A percentile compares a stretch with the other conserved stretches of the same genome.
These are phyloP conservation scores for Aspergillus aculeatus DNA, from an alignment of 2,329 filamentous ascomycete species.

Conservation along the genomic window DNA sequence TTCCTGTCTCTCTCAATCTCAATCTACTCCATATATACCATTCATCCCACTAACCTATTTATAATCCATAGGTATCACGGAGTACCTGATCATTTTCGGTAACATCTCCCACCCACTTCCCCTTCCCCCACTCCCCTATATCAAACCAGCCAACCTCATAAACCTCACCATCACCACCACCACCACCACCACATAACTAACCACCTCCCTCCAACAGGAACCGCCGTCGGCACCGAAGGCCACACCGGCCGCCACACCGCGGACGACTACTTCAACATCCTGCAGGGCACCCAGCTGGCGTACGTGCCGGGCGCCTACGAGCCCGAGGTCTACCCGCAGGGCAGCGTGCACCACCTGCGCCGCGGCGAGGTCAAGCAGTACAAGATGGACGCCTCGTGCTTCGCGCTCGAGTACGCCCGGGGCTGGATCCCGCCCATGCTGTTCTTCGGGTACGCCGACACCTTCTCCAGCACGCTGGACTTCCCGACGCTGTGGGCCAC, in stretches of 20 bases:
- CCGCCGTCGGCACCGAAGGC: constrained; percentile 70
- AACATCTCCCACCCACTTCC: constrained; percentile 1
- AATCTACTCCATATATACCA: not conserved
- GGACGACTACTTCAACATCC: constrained; percentile 93
- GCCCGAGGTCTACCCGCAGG: constrained; percentile 39
- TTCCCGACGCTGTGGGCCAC: constrained; percentile 82
- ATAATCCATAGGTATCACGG: constrained; percentile 58
- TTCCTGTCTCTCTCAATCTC: not conserved
- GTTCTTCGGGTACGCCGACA: constrained; percentile 83
- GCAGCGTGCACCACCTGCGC: constrained; percentile 39
- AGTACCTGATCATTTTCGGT: constrained; percentile 88
- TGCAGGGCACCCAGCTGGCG: constrained; percentile 48
- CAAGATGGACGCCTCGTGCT: constrained; percentile 46
- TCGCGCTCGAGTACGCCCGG: constrained; percentile 42
- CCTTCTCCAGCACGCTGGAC: constrained; percentile 76
- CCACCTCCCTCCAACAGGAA: constrained; percentile 23
- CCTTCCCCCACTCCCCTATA: not conserved
- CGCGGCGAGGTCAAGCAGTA: constrained; percentile 75
- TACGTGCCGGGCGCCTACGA: constrained; percentile 40
- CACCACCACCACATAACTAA: not conserved
- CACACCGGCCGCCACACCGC: constrained; percentile 86
- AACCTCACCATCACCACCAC: not conserved
- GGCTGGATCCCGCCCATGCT: constrained; percentile 95
- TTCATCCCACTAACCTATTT: not conserved
- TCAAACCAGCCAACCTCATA: not conserved